Evolutionary conservation across 805 yeast genomes (phyloP), one percentile per base, ranked within the genome.

Genomic region (Zygoascus tannicola): DNA sequence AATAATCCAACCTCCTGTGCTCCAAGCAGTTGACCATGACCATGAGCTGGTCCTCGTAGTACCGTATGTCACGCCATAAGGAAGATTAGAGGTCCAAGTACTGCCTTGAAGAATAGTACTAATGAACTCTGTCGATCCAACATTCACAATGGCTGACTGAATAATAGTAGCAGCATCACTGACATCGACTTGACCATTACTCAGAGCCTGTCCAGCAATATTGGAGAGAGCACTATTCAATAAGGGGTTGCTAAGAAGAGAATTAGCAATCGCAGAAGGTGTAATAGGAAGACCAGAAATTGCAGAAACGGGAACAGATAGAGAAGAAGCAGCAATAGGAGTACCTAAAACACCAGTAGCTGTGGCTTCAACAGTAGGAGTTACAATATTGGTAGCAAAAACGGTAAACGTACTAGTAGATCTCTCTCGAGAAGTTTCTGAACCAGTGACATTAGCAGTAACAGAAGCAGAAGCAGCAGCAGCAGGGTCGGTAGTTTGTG

Each of bases 351-450:
- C 12, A 26, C 30, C 30, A 33, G 19, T 12, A 19, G 36, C 36
- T 20, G 36, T 15, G 20, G 19, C 38, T 8, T 7, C 22, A 19
- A 15, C 26, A 14, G 38, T 35, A 20, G 38, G 38, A 14, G 38
- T 35, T 14, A 35, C 38, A 12, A 16, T 4, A 20, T 16, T 26
- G n/a, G 38, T 35, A 16, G 38, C 38, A 35, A 19, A 35, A 12
- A 35, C 38, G 21, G 38, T 35, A 12, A 19, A 35, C 5, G 38
- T 35, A 26, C 38, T 35, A 10, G 38, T 35, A 35, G 38, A 35
- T 35, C 38, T 19, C 12, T 10, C 38, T 16, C 38, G n/a, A n/a
- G n/a, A n/a, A n/a, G n/a, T n/a, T n/a, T n/a, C n/a, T n/a, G n/a
- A 22, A 10, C 38, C 23, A 19, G 14, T 26, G n/a, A 16, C 21